These are phyloP conservation scores for Thelonectria discophora DNA, from an alignment of 2,329 filamentous ascomycete species.

Conservation along the genomic window DNA sequence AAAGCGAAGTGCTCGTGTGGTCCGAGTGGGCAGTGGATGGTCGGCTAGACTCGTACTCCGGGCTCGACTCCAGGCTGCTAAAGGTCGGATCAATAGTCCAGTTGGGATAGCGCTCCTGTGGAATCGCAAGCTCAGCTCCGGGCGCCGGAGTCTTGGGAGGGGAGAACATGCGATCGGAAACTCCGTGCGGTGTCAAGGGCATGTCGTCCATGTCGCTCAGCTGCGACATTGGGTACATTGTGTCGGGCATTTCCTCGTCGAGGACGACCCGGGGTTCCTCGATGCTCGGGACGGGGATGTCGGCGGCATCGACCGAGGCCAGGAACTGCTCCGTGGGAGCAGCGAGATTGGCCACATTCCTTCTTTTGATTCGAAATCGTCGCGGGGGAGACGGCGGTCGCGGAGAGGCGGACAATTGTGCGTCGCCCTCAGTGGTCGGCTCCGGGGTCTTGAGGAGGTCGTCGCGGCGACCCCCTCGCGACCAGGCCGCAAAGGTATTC, in stretches of 20 bases:
- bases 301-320: conserved; percentile 72
- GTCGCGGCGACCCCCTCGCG: conserved; percentile 54
- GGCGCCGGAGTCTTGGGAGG: conserved; percentile 69
- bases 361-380: conserved; percentile 64
- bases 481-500: conserved; percentile 55
- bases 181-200: conserved; percentile 42
- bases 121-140: conserved; percentile 53
- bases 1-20: conserved; percentile 65
- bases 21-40: conserved; percentile 69
- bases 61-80: conserved; percentile 66
- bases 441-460: conserved; percentile 62
- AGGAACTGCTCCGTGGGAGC: conserved; percentile 73
- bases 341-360: conserved; percentile 60
- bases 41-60: conserved; percentile 67
- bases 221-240: conserved; percentile 47
- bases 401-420: conserved; percentile 58
- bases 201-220: conserved; percentile 47
- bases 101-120: conserved; percentile 62
- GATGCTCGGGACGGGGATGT: conserved; percentile 71
- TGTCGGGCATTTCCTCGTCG: conserved; percentile 56
- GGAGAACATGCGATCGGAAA: conserved; percentile 56
- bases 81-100: conserved; percentile 67
- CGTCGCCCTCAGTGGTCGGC: conserved; percentile 50
- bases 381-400: conserved; percentile 62
- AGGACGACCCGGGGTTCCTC: conserved; percentile 60